Conservation (phyloP, 768 basidiomycete genomes). For the Tylopilus sp. region DNA sequence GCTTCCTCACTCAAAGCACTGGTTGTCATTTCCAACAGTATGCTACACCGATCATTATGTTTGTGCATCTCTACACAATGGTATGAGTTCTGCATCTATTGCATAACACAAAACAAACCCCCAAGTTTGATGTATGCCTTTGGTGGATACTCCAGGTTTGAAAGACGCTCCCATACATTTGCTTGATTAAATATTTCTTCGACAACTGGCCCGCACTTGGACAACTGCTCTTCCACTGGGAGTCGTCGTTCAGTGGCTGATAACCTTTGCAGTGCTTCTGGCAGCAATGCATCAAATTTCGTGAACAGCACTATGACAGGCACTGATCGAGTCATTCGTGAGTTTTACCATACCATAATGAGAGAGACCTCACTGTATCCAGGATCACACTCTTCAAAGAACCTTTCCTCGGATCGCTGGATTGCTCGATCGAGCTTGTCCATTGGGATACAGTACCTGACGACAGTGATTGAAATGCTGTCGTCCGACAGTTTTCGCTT, state of each 20-base stretch:
- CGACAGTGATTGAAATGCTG: too few relatives aligned
- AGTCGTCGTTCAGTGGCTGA: not conserved
- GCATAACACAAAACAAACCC: not conserved
- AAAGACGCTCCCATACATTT: not conserved
- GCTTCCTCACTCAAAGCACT: not conserved
- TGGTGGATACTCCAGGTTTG: not conserved
- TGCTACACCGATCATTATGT: not conserved
- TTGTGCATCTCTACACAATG: not conserved
- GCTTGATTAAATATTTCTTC: not conserved
- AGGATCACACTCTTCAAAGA: too few relatives aligned
- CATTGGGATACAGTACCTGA: too few relatives aligned
- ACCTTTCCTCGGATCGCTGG: too few relatives aligned
- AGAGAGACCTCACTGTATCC: too few relatives aligned
- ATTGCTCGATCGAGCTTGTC: too few relatives aligned
- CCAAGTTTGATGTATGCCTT: not conserved
- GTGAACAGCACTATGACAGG: conserved; percentile 8
- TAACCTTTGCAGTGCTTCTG: not conserved
- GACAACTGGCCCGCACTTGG: not conserved
- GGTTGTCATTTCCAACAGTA: not conserved
- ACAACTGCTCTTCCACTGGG: not conserved
- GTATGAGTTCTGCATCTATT: not conserved
- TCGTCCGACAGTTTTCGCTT: too few relatives aligned
- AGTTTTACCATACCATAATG: too few relatives aligned
- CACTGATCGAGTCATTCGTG: too few relatives aligned
- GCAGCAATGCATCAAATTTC: conserved; percentile 6